Percentiles rank a stretch among this genome's conserved stretches.
These are phyloP conservation scores for Ceratobasidium sp. DNA, from an alignment of 1,284 basidiomycete species.

Conservation along the genomic window DNA sequence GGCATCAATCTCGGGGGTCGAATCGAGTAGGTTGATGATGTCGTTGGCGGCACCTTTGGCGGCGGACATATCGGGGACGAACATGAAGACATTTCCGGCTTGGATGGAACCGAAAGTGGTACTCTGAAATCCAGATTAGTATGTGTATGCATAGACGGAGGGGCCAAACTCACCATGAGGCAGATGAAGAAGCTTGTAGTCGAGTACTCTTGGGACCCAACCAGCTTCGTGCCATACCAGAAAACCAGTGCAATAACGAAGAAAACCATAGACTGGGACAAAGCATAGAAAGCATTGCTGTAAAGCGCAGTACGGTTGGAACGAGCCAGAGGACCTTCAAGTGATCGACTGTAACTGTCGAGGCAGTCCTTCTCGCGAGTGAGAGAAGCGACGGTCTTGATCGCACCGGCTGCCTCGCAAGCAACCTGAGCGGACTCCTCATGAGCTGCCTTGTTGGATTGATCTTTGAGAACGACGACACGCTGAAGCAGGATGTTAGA, in stretches of 20 bases:
- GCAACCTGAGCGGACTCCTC: conserved; percentile 88
- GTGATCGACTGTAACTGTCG: conserved; percentile 73
- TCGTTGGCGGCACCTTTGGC: conserved; percentile 83
- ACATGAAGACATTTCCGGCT: conserved; percentile 86
- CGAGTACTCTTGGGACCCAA: conserved; percentile 67
- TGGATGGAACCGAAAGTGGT: conserved; percentile 81
- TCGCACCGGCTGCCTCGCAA: conserved; percentile 90
- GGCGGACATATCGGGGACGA: conserved; percentile 92
- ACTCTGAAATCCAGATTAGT: conserved; percentile 57
- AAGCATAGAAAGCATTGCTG: conserved; percentile 79
- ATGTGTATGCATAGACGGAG: conserved; percentile 50
- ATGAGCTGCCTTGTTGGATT: conserved; percentile 86
- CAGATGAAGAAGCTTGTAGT: conserved; percentile 84
- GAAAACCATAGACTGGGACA: conserved; percentile 83
- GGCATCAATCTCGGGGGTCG: conserved; percentile 82
- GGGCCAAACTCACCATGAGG: conserved; percentile 70
- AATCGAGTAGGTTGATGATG: conserved; percentile 85
- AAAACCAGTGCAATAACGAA: conserved; percentile 88
- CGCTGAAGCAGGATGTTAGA: conserved; percentile 57
- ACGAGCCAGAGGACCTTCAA: conserved; percentile 74
- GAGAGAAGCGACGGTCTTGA: conserved; percentile 93
- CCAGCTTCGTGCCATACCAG: conserved; percentile 82
- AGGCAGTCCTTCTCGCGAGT: conserved; percentile 87
- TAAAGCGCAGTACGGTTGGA: conserved; percentile 76
- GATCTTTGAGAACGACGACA: conserved; percentile 87